These are phyloP conservation scores for Hydnomerulius pinastri DNA, from an alignment of 768 basidiomycete genomes.

Conservation along the genomic window DNA sequence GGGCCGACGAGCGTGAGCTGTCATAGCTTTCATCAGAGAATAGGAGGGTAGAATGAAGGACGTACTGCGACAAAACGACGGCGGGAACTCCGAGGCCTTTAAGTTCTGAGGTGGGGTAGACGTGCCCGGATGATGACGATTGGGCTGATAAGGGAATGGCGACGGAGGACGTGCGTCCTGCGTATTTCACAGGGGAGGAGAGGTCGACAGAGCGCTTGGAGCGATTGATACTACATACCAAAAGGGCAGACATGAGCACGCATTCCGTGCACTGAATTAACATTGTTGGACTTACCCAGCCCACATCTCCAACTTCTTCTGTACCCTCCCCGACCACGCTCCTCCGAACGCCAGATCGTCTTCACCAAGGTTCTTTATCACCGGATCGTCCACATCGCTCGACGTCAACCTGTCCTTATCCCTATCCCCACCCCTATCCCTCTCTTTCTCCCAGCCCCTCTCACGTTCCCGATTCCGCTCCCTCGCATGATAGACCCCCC, in stretches of 20 bases:
- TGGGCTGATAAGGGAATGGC: constrained; percentile 34
- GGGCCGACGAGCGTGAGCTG: too few relatives aligned
- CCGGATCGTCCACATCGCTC: constrained; percentile 32
- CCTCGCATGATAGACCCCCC: constrained; percentile 8
- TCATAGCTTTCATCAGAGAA: constrained; percentile 12
- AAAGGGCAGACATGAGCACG: too few relatives aligned
- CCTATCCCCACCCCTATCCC: constrained; percentile 27
- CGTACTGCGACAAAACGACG: constrained; percentile 43
- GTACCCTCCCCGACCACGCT: constrained; percentile 43
- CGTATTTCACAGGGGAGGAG: constrained; percentile 22
- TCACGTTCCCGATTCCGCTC: constrained; percentile 28
- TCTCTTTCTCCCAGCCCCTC: constrained; percentile 28
- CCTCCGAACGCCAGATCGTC: constrained; percentile 36
- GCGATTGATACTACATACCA: constrained; percentile 33
- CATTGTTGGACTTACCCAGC: constrained; percentile 39
- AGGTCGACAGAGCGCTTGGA: constrained; percentile 32
- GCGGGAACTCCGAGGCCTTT: constrained; percentile 36
- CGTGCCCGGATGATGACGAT: constrained; percentile 35
- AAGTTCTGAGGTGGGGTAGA: constrained; percentile 27
- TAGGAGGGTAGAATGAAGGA: not conserved
- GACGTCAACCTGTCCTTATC: constrained; percentile 29
- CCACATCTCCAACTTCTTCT: constrained; percentile 52
- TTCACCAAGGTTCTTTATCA: constrained; percentile 25
- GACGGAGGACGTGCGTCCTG: constrained; percentile 28
- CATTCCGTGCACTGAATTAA: not conserved